These are phyloP conservation scores for Umbelopsis sp. DNA, from an alignment of 192 early-diverging fungal species.

Conservation along the genomic window DNA sequence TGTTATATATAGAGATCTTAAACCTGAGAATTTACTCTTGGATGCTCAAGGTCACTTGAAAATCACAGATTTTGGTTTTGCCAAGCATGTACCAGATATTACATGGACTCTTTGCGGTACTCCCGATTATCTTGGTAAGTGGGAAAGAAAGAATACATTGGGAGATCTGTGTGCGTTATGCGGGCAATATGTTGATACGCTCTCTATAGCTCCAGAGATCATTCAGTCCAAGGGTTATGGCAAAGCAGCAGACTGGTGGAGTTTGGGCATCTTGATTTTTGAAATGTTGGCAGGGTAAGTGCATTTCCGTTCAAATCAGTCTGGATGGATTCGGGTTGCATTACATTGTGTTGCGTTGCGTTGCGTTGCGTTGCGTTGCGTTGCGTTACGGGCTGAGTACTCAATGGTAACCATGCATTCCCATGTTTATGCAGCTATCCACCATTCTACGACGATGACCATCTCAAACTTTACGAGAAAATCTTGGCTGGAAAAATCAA, in stretches of 20 bases:
- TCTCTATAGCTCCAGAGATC: conserved; percentile 69
- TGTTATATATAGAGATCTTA: conserved; percentile 81
- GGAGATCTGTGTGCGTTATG: too few species aligned
- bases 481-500: conserved; percentile 77
- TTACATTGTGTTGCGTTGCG: too few species aligned
- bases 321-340: too few species aligned
- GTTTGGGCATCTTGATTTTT: conserved; percentile 90
- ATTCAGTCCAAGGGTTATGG: conserved; percentile 94
- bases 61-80: conserved; percentile 87
- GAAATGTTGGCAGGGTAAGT: conserved; percentile 89
- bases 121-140: conserved; percentile 64
- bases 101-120: conserved; percentile 90
- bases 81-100: conserved; percentile 80
- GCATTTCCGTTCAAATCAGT: too few species aligned
- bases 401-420: conserved; percentile 2
- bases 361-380: too few species aligned
- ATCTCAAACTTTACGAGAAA: conserved; percentile 91
- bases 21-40: conserved; percentile 79
- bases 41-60: conserved; percentile 81
- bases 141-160: too few species aligned
- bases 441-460: conserved; percentile 95
- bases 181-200: not conserved
- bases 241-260: conserved; percentile 95
- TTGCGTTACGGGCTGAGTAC: not conserved
- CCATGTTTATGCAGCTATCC: conserved; percentile 51